Base-by-base conservation (phyloP, 192 early-diverging fungal species). In the Podila verticillata region DNA sequence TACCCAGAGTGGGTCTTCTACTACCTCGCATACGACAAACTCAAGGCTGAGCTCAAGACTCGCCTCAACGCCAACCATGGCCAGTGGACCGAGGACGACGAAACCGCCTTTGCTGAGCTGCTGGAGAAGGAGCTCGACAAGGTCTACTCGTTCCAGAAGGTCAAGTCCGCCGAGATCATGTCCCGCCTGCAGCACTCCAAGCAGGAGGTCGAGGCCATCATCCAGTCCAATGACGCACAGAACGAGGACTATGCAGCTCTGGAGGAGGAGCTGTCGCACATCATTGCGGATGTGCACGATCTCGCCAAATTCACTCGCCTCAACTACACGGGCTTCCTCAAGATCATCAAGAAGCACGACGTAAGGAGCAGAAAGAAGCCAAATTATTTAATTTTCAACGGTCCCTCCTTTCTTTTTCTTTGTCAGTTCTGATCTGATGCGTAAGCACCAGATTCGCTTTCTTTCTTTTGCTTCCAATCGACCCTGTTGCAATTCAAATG, bases 271-370 rank as follows among this genome's bases (percentile, higher is more conserved):
- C 85, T 95, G 48, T 87, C 90, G 36, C 85, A 90, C 57, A 93
- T 95, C 61, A 93, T 93, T 71, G 88, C 89, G 61, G 94, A 94
- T 78, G 91, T 93, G 15, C 93, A 94, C 75, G 92, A 95, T 83
- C 86, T 95, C 60, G 92, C 93, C 62, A 94, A 93, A 82, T 95
- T 91, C 63, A 92, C 91, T 22, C 84, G 94, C 13, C 86, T 95
- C 73, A 95, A 95, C 82, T 95, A 93, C 74, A 92, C 94, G 48
- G 94, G 91, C 29, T 95, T 95, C 70, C 83, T 93, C 65, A 93
- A 98, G 88, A 98, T 98, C 75, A 92, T 99, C 80, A 99, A 99
- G 79, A 99, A 99, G 84, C 98, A 99, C 86, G 98, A 99, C 73
- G 88, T 88, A 86, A 85, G 85, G n/a, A n/a, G n/a, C n/a, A n/a